Conservation (phyloP, 495 filamentous ascomycete genomes). For the Trypethelium eluteriae region DNA sequence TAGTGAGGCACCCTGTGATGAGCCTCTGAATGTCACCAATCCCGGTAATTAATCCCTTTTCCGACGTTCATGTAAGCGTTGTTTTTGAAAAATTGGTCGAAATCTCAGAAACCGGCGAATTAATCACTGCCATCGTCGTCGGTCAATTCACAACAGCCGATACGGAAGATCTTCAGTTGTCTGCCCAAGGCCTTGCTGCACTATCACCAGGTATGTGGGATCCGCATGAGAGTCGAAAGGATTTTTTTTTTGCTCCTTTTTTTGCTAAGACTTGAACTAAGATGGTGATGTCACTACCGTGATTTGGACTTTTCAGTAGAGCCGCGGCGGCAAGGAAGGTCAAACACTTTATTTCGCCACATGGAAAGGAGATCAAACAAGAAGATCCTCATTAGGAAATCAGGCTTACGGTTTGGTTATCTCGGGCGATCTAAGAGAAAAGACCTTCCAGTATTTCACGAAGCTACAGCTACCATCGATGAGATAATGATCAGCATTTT, state of each 20-base stretch:
- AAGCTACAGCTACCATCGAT: too few species aligned
- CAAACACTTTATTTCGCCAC: too few species aligned
- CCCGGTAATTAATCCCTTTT: neutral
- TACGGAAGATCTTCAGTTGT: conserved; percentile 4
- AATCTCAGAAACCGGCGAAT: neutral
- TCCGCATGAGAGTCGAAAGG: neutral
- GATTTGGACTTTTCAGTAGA: conserved; percentile 1
- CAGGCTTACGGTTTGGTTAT: too few species aligned
- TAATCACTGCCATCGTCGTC: conserved; percentile 4
- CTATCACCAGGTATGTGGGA: neutral
- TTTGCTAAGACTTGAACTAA: neutral
- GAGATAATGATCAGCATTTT: too few species aligned
- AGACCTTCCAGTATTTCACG: too few species aligned
- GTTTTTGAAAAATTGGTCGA: too few species aligned
- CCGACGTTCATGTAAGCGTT: neutral
- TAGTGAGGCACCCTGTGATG: conserved; percentile 2
- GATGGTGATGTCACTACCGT: neutral
- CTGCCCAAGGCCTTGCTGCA: neutral
- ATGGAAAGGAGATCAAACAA: too few species aligned
- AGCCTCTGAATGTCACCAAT: conserved; percentile 2
- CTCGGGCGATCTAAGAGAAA: too few species aligned
- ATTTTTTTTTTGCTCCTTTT: neutral
- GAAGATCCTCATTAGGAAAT: too few species aligned
- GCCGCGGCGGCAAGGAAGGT: neutral
- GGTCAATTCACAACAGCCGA: neutral